Percentiles rank a stretch among this genome's conserved stretches.
Conservation (phyloP, 257 asterid genomes). For the Coffea canephora region DNA sequence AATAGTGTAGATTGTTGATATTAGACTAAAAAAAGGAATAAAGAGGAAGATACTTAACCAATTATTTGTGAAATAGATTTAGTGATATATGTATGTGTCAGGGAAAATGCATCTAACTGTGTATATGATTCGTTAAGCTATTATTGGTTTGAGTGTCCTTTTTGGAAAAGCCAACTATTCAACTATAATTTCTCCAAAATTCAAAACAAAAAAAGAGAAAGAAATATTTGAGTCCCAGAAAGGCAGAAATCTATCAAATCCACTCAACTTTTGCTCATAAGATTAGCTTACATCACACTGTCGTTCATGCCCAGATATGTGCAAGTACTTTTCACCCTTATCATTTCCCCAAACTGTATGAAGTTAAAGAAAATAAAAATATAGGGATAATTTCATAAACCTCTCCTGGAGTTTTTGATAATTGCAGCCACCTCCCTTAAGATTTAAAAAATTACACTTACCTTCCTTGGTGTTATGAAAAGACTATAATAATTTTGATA, state of each 20-base stretch:
- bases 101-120: no score
- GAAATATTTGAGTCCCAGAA: not conserved
- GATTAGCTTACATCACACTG: not conserved
- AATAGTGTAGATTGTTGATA: no score
- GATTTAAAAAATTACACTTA: no score
- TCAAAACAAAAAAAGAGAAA: no score
- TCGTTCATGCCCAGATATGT: not conserved
- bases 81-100: no score
- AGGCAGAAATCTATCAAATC: not conserved
- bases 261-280: not conserved
- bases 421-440: no score
- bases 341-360: not conserved
- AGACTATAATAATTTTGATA: no score
- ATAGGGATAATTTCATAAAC: not conserved
- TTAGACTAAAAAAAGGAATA: no score
- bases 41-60: not conserved
- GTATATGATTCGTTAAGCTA: not conserved
- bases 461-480: no score
- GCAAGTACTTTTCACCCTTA: not conserved
- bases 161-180: not conserved
- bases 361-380: no score
- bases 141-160: not conserved
- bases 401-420: no score
- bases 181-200: not conserved
- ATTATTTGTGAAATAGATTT: no score